A percentile compares a stretch with the other conserved stretches of the same genome.
phyloP scores from a whole-genome alignment of 495 filamentous ascomycete species.

The Tricharina praecox region DNA sequence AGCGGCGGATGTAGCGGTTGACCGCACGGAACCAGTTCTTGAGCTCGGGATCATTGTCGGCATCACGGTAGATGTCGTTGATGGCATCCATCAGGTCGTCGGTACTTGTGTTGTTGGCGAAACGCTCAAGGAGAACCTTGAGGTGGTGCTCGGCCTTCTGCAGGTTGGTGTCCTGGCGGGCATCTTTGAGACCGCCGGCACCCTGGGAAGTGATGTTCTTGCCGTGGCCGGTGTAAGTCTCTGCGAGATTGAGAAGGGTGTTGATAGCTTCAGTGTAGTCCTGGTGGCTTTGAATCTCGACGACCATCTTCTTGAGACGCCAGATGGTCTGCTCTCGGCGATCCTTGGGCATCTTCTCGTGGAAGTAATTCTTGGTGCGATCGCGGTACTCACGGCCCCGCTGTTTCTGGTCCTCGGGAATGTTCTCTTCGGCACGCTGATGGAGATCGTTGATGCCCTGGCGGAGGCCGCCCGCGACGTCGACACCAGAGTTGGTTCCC shows the following conservation, averaged over 20 bases:
- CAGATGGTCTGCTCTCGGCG: constrained; percentile 84
- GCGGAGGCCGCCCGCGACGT: constrained; percentile 36
- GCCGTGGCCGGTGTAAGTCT: constrained; percentile 66
- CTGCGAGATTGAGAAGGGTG: constrained; percentile 65
- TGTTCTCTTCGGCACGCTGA: constrained; percentile 34
- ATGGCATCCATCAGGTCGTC: constrained; percentile 77
- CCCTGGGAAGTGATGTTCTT: constrained; percentile 46
- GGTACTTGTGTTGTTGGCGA: constrained; percentile 80
- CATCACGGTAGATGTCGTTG: constrained; percentile 76
- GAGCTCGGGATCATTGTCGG: constrained; percentile 74
- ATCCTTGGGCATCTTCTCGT: constrained; percentile 75
- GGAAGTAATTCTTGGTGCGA: constrained; percentile 53
- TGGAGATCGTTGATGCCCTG: constrained; percentile 36
- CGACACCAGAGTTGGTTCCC: constrained; percentile 34
- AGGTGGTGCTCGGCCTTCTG: constrained; percentile 60
- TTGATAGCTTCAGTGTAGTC: constrained; percentile 84
- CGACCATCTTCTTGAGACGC: constrained; percentile 93
- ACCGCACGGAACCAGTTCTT: constrained; percentile 75
- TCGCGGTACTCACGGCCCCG: constrained; percentile 38
- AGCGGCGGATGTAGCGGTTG: constrained; percentile 61
- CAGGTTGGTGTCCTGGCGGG: constrained; percentile 43
- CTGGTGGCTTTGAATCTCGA: constrained; percentile 83
- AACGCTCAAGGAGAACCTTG: constrained; percentile 77
- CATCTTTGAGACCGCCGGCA: constrained; percentile 49
- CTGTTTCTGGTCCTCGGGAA: constrained; percentile 48